These are phyloP conservation scores for Amniculicola lignicola DNA, from an alignment of 495 filamentous ascomycete species.

Conservation along the genomic window DNA sequence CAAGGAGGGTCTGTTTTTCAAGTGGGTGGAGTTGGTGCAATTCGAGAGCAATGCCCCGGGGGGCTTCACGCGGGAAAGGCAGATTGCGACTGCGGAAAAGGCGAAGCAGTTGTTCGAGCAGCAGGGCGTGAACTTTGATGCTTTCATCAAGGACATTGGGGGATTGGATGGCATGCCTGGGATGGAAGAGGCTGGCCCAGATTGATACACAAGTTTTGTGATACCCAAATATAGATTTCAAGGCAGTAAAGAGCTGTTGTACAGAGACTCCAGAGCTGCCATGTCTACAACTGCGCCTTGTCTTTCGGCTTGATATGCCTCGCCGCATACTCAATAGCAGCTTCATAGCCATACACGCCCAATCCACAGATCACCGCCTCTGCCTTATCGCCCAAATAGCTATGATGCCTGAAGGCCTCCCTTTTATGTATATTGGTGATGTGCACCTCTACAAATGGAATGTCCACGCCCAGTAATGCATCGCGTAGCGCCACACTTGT, in stretches of 20 bases:
- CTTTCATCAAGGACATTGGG: constrained; percentile 68
- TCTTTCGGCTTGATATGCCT: constrained; percentile 46
- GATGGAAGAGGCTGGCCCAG: constrained; percentile 28
- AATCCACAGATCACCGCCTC: constrained; percentile 64
- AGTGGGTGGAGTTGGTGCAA: constrained; percentile 82
- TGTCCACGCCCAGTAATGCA: constrained; percentile 58
- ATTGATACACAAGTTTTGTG: neutral
- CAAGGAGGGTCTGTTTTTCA: constrained; percentile 80
- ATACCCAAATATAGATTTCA: neutral
- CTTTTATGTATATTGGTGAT: constrained; percentile 66
- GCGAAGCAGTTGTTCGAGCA: constrained; percentile 66
- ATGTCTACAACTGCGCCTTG: constrained; percentile 29
- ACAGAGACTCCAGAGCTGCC: too few relatives aligned
- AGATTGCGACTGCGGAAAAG: constrained; percentile 62
- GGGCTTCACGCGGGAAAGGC: constrained; percentile 66
- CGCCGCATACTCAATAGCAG: constrained; percentile 62
- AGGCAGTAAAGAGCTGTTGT: too few relatives aligned
- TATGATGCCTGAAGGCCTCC: constrained; percentile 61
- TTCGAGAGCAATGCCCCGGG: constrained; percentile 72
- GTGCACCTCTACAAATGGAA: constrained; percentile 71
- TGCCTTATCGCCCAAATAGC: constrained; percentile 69
- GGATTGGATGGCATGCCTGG: constrained; percentile 60
- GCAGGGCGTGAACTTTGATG: constrained; percentile 70
- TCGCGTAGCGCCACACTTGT: constrained; percentile 66
- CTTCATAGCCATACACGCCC: constrained; percentile 66